Conservation (phyloP, 140 eudicot genomes). For the Cichorium intybus region DNA sequence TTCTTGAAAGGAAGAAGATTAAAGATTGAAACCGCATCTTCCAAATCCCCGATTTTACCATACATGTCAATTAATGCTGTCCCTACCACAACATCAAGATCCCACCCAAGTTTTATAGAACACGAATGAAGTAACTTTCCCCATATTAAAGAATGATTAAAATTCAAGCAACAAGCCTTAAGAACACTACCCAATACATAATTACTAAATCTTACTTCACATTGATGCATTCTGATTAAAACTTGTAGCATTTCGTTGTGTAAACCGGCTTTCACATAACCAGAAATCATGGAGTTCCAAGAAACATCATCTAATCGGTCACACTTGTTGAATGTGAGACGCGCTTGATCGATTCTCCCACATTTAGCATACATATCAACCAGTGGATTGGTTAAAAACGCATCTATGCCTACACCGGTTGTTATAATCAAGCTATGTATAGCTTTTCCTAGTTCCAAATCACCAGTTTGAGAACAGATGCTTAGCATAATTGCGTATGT, state of each 20-base stretch:
- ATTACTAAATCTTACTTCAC: constrained; percentile 31
- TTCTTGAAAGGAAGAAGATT: constrained; percentile 31
- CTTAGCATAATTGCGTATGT: constrained; percentile 44
- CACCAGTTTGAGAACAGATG: constrained; percentile 31
- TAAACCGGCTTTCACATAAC: constrained; percentile 34
- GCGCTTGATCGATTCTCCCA: constrained; percentile 41
- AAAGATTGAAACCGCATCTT: constrained; percentile 34
- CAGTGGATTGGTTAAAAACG: constrained; percentile 42
- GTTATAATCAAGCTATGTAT: constrained; percentile 39
- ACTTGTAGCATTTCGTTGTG: constrained; percentile 27
- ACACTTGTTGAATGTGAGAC: constrained; percentile 30
- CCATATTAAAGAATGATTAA: constrained; percentile 17
- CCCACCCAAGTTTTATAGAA: constrained; percentile 45
- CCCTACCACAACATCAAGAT: constrained; percentile 49
- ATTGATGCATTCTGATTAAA: constrained; percentile 41
- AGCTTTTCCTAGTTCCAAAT: constrained; percentile 34
- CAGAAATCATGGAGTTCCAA: constrained; percentile 53
- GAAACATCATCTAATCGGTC: constrained; percentile 47
- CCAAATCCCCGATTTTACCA: constrained; percentile 42
- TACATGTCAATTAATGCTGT: constrained; percentile 57
- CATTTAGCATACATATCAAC: constrained; percentile 47
- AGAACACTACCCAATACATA: constrained; percentile 53
- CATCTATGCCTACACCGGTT: constrained; percentile 35
- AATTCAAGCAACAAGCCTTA: constrained; percentile 37
- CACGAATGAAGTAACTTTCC: constrained; percentile 45